Conservation (phyloP, 805 yeast genomes). For the Saccharomycopsis selenospora region DNA sequence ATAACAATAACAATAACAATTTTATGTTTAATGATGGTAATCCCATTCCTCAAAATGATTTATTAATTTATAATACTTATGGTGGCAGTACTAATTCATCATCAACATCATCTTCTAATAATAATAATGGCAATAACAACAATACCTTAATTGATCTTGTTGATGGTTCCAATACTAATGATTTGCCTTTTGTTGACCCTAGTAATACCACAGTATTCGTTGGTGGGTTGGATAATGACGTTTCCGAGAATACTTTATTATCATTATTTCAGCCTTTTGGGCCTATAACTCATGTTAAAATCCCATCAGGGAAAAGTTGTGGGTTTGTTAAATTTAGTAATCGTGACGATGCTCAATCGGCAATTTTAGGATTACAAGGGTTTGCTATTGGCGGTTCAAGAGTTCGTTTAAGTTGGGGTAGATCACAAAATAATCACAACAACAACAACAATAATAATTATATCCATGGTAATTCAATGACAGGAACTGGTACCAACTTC, state of each 20-base stretch:
- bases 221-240: conserved; percentile 64
- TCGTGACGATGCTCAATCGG: conserved; percentile 68
- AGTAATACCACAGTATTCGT: conserved; percentile 71
- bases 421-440: conserved; percentile 38
- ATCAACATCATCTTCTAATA: background rate
- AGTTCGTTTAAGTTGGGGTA: conserved; percentile 71
- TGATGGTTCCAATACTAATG: conserved; percentile 17
- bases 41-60: conserved; percentile 2
- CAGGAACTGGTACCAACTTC: too few species aligned
- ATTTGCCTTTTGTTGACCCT: conserved; percentile 36
- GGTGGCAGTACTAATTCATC: background rate
- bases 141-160: conserved; percentile 6
- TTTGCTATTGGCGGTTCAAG: conserved; percentile 68
- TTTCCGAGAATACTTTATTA: conserved; percentile 52
- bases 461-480: too few species aligned
- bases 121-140: conserved; percentile 8
- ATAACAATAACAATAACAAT: conserved; percentile 6
- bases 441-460: too few species aligned
- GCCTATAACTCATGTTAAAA: conserved; percentile 57
- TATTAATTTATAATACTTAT: background rate
- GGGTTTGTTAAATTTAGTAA: conserved; percentile 67
- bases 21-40: conserved; percentile 19
- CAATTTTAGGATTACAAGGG: conserved; percentile 75
- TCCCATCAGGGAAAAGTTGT: conserved; percentile 74
- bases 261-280: conserved; percentile 70